Conservation (phyloP, 2,329 filamentous ascomycete species). For the Chaetomium sp. region DNA sequence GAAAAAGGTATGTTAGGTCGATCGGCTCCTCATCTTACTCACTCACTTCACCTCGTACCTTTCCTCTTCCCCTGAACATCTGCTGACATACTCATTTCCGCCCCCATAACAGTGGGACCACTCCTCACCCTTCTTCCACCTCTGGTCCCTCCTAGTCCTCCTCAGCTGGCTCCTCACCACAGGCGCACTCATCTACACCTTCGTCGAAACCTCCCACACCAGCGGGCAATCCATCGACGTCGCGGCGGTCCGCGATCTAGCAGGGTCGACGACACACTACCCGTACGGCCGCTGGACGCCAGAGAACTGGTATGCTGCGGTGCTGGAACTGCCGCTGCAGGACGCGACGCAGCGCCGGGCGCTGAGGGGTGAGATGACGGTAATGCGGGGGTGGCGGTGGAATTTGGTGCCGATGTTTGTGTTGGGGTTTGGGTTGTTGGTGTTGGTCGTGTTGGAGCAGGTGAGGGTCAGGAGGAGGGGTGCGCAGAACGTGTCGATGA, state of each 20-base stretch:
- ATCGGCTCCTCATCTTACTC: background rate
- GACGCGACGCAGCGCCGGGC: constrained; percentile 19
- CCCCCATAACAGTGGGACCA: constrained; percentile 13
- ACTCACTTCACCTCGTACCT: background rate
- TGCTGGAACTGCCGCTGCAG: constrained; percentile 29
- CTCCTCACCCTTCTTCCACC: constrained; percentile 26
- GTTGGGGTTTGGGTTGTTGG: constrained; percentile 13
- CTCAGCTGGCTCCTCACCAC: constrained; percentile 32
- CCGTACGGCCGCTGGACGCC: constrained; percentile 32
- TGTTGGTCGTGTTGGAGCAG: constrained; percentile 11
- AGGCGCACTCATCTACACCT: constrained; percentile 33
- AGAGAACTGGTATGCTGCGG: constrained; percentile 34
- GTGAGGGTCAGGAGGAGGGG: constrained; percentile 4
- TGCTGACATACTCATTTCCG: no score
- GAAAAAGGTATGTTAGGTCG: constrained; percentile 7
- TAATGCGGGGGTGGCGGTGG: constrained; percentile 34
- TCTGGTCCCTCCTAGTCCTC: constrained; percentile 31
- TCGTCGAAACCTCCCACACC: constrained; percentile 28
- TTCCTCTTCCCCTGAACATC: no score
- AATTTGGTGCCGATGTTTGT: constrained; percentile 30
- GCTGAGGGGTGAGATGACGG: constrained; percentile 23
- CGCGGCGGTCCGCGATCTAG: constrained; percentile 16
- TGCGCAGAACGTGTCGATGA: constrained; percentile 1
- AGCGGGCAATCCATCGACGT: constrained; percentile 29
- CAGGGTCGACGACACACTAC: constrained; percentile 23